Base-by-base conservation (phyloP, 2,329 filamentous ascomycete species). In the Ophiostoma ips region DNA sequence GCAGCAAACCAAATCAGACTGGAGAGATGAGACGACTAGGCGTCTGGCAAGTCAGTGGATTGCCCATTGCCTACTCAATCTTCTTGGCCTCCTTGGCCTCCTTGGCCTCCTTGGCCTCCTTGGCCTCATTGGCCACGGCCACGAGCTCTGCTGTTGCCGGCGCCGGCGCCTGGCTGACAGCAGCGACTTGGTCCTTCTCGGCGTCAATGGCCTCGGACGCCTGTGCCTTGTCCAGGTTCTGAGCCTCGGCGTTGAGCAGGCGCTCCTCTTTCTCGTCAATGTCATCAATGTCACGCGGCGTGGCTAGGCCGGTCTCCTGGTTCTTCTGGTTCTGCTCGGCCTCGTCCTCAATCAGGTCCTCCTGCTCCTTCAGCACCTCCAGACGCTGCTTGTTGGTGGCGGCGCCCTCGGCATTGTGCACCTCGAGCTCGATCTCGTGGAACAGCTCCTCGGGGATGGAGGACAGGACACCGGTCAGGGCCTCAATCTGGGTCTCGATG, bases 371-470 rank as follows among this genome's bases (percentile, higher is more conserved):
- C 63, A 98, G 77, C 15, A 98, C 92, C 71, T 98, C 92, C 38
- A 98, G 83, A 64, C 92, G 84, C 73, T 96, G 92, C 76, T 94
- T 95, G 78, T 98, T 98, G 57, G 92, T 98, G 21, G 92, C 92
- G 11, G 89, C 90, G 54, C 92, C 92, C 69, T 98, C 92, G 46
- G 90, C 89, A 54, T 83, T 94, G 74, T 95, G 87, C 10, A 98
- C 88, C 70, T 98, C 92, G 31, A 98, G 83, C 68, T 96, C 92
- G 56, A 98, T 95, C 72, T 98, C 92, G 73, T 98, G 92, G 85
- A 94, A 98, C 37, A 98, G 76, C 66, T 98, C 92, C 67, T 98
- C 92, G 3, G 92, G 92, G 55, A 98, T 96, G 53, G 85, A 89
- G 37, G 87, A 94, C 37, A 98, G 73, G 5, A 98, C 92, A 50